A percentile compares a stretch with the other conserved stretches of the same genome.
Evolutionary conservation across 108 stramenopile species (phyloP).

Genomic region (Conticribra weissflogii): DNA sequence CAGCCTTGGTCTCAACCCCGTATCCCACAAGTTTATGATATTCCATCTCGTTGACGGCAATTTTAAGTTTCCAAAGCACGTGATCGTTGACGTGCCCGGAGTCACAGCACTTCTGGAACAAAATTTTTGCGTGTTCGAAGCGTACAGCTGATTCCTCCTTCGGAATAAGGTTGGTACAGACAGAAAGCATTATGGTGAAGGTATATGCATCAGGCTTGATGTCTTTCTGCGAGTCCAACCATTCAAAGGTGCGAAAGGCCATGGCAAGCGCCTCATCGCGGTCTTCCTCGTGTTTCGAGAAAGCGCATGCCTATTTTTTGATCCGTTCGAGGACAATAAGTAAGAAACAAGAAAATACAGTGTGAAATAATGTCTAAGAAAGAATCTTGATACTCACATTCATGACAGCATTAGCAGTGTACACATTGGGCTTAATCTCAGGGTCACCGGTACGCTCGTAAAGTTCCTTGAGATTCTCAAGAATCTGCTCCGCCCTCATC

Average conservation of each 20-base stretch:
- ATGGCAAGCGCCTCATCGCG: constrained; percentile 63
- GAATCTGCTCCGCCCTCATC: constrained; percentile 61
- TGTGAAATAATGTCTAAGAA: no score
- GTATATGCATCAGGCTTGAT: constrained; percentile 89
- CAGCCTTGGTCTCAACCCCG: constrained; percentile 58
- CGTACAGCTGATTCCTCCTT: constrained; percentile 60
- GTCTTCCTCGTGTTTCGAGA: constrained; percentile 52
- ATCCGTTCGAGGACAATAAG: no score
- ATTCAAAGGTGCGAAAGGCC: constrained; percentile 87
- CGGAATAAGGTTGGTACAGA: constrained; percentile 84
- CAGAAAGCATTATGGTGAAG: constrained; percentile 87
- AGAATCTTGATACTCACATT: constrained; percentile 31
- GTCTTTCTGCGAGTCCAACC: constrained; percentile 66
- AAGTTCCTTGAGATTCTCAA: constrained; percentile 46
- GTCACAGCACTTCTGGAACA: constrained; percentile 81
- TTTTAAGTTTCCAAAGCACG: constrained; percentile 84
- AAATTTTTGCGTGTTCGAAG: constrained; percentile 64
- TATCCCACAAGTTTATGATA: constrained; percentile 68
- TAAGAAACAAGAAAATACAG: no score
- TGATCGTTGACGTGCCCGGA: constrained; percentile 87
- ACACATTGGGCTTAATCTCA: constrained; percentile 58
- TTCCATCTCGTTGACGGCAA: constrained; percentile 77
- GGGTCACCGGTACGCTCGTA: constrained; percentile 47
- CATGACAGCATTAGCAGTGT: constrained; percentile 63
- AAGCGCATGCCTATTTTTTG: constrained; percentile 90